Evolutionary conservation across 257 asterid species (phyloP).

Genomic region (Nemophila menziesii): DNA sequence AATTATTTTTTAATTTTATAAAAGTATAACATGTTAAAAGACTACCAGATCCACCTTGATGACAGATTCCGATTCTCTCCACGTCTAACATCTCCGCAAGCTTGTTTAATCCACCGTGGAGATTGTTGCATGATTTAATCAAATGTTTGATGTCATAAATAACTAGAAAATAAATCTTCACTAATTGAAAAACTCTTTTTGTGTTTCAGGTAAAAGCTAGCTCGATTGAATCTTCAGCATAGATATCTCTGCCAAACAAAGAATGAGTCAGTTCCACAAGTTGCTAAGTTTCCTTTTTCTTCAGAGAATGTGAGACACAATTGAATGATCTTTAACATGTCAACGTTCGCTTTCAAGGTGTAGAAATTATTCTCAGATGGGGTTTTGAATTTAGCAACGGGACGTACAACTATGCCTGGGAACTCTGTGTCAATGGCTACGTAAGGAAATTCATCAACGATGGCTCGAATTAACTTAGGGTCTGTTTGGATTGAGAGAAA

Average conservation of each 20-base stretch:
- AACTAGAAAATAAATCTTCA: constrained; percentile 19
- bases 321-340: constrained; percentile 28
- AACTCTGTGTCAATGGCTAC: constrained; percentile 31
- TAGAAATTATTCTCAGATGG: constrained; percentile 9
- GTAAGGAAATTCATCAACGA: constrained; percentile 25
- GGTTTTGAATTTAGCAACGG: constrained; percentile 17
- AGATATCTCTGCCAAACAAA: constrained; percentile 30
- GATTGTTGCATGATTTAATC: constrained; percentile 22
- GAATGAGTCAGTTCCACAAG: constrained; percentile 27
- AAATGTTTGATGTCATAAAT: constrained; percentile 27
- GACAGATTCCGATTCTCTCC: constrained; percentile 26
- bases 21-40: constrained; percentile 28
- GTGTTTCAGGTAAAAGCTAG: constrained; percentile 19
- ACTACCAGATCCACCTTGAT: constrained; percentile 38
- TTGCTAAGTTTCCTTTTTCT: constrained; percentile 27
- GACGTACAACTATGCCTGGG: constrained; percentile 24
- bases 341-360: constrained; percentile 27
- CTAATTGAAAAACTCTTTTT: constrained; percentile 17
- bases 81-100: constrained; percentile 20
- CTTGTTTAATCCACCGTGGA: constrained; percentile 30
- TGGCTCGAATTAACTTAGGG: constrained; percentile 19
- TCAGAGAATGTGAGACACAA: constrained; percentile 28
- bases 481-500: no score
- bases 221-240: constrained; percentile 25
- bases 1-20: constrained; percentile 19